Percentiles rank a stretch among this genome's conserved stretches.
These are phyloP conservation scores for Fusarium sp. DNA, from an alignment of 2,329 filamentous ascomycete genomes.

Conservation along the genomic window DNA sequence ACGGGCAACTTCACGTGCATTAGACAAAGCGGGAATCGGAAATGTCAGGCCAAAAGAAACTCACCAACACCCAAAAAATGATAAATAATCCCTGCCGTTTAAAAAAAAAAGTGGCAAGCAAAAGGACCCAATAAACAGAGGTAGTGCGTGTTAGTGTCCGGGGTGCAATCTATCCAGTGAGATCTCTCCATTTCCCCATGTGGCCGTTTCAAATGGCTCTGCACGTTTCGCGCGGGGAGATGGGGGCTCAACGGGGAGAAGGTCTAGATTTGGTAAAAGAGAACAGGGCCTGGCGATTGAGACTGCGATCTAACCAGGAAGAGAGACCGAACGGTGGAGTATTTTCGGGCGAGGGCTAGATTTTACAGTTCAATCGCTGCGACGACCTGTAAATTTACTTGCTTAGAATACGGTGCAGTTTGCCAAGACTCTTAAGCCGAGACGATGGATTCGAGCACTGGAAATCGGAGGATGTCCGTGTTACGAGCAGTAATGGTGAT, in stretches of 20 bases:
- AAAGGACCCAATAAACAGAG: not conserved
- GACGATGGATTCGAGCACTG: not conserved
- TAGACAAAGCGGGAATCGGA: not conserved
- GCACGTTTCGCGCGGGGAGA: constrained; percentile 11
- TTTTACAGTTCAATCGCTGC: not conserved
- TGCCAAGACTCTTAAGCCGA: not conserved
- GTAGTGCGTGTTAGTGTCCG: not conserved
- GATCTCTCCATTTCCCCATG: constrained; percentile 30
- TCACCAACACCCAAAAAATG: not conserved
- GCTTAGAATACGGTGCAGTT: not conserved
- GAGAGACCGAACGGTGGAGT: constrained; percentile 32
- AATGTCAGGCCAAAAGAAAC: not conserved
- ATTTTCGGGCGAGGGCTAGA: not conserved
- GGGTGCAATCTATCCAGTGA: constrained; percentile 21
- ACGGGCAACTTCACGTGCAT: not conserved
- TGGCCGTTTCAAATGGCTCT: constrained; percentile 26
- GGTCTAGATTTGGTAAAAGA: constrained; percentile 7
- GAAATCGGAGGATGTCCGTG: not conserved
- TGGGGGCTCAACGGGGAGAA: not conserved
- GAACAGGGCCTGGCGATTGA: not conserved
- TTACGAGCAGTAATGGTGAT: not conserved
- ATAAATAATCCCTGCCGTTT: not conserved
- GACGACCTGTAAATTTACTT: not conserved
- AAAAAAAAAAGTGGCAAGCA: not conserved
- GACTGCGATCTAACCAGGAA: constrained; percentile 11